phyloP scores from a whole-genome alignment of 2,329 filamentous ascomycete genomes.

The Aspergillus novoparasiticus region DNA sequence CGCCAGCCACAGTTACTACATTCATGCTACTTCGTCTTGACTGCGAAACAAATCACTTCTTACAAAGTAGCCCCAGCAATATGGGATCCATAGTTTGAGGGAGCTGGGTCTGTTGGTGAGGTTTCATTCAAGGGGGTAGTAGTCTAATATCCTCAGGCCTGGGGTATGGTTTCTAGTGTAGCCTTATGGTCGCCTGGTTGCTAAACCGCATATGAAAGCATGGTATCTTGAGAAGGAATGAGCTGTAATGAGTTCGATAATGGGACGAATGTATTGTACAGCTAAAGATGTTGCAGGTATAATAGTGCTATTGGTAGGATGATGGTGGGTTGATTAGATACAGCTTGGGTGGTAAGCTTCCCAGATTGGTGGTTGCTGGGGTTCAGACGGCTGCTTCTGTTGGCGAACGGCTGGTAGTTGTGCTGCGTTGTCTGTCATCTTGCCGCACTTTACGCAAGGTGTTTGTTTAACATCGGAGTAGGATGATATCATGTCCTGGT shows the following conservation, averaged over 20 bases:
- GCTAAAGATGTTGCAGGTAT: neutral
- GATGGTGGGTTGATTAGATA: slow-evolving; percentile 4
- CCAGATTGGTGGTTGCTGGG: slow-evolving; percentile 26
- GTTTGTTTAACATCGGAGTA: slow-evolving; percentile 44
- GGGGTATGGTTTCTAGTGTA: neutral
- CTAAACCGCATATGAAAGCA: neutral
- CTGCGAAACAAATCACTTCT: neutral
- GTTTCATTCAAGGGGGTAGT: no score
- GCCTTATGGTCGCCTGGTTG: neutral
- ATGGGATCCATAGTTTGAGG: no score
- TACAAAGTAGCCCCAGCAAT: neutral
- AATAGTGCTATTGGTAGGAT: neutral
- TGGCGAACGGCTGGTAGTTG: slow-evolving; percentile 44
- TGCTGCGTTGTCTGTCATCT: slow-evolving; percentile 40
- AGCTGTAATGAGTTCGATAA: neutral
- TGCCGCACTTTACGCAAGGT: slow-evolving; percentile 42
- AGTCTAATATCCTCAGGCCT: no score
- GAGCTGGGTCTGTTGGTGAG: neutral
- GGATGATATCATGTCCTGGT: slow-evolving; percentile 46
- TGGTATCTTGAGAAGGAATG: neutral
- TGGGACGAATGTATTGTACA: neutral
- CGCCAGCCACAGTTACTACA: no score
- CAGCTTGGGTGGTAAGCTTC: slow-evolving; percentile 40
- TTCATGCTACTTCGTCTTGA: neutral
- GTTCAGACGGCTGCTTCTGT: slow-evolving; percentile 21